These are phyloP conservation scores for Entelexis paramagnoliae DNA, from an alignment of 1,139 yeast genomes.

Conservation along the genomic window DNA sequence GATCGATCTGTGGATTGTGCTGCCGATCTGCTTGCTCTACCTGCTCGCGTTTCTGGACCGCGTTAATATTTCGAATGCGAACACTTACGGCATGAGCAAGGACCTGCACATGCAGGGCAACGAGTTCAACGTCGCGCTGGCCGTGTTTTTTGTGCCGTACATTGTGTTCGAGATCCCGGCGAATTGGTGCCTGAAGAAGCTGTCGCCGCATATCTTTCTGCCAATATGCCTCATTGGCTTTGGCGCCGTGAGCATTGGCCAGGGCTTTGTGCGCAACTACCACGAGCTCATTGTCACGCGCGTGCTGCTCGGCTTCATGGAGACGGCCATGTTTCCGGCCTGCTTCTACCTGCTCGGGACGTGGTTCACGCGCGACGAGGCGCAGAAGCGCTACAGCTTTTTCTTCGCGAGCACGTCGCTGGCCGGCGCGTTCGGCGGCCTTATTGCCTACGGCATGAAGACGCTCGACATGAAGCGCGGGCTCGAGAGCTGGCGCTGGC, in stretches of 20 bases:
- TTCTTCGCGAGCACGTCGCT: constrained; percentile 61
- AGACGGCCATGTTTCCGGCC: constrained; percentile 63
- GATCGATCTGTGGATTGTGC: constrained; percentile 54
- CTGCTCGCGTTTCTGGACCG: constrained; percentile 61
- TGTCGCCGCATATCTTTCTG: constrained; percentile 59
- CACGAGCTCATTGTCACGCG: constrained; percentile 53
- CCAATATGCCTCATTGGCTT: constrained; percentile 45
- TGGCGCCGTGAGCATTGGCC: constrained; percentile 54
- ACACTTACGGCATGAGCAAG: constrained; percentile 49
- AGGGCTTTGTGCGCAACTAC: constrained; percentile 52
- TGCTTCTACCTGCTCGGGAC: constrained; percentile 42
- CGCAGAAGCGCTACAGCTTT: constrained; percentile 57
- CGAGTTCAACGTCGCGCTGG: constrained; percentile 50
- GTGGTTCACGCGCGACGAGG: constrained; percentile 48
- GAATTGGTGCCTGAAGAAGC: constrained; percentile 48
- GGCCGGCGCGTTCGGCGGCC: constrained; percentile 77
- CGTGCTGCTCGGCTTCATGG: constrained; percentile 53
- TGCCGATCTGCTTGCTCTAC: constrained; percentile 58
- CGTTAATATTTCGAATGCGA: constrained; percentile 66
- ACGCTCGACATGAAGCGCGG: constrained; percentile 44
- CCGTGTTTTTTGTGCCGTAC: constrained; percentile 65
- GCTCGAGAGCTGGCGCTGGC: constrained; percentile 57
- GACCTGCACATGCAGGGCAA: constrained; percentile 45
- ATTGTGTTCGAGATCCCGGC: constrained; percentile 57
- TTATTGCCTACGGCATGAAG: constrained; percentile 54